Evolutionary conservation across 1,284 basidiomycete genomes (phyloP).

Genomic region (Farysia itapuensis): DNA sequence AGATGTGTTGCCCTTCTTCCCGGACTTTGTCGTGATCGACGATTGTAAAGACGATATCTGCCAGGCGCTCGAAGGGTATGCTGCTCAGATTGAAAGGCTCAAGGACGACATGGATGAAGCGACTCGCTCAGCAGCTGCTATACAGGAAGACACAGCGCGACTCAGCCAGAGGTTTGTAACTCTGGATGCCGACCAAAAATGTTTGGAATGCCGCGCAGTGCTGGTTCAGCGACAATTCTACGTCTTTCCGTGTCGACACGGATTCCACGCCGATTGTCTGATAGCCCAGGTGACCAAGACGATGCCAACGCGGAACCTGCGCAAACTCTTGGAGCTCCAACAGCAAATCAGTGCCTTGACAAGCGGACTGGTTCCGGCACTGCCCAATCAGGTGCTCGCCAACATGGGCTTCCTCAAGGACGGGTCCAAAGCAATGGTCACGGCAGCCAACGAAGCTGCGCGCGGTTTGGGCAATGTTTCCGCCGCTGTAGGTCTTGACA

Average conservation of each 20-base stretch:
- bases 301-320: conserved; percentile 46
- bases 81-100: conserved; percentile 82
- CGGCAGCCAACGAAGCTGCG: conserved; percentile 16
- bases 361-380: conserved; percentile 22
- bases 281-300: conserved; percentile 53
- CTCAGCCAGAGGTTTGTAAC: conserved; percentile 90
- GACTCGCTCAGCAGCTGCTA: conserved; percentile 84
- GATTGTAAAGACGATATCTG: conserved; percentile 99
- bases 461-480: conserved; percentile 26
- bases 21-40: conserved; percentile 98
- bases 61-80: conserved; percentile 89
- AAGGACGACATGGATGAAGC: conserved; percentile 96
- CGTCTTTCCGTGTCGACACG: conserved; percentile 95
- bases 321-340: conserved; percentile 53
- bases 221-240: conserved; percentile 90
- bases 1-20: conserved; percentile 98
- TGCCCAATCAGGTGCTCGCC: conserved; percentile 19
- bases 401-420: conserved; percentile 32
- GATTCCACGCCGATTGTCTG: conserved; percentile 64
- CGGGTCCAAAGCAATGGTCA: conserved; percentile 17
- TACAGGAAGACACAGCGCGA: conserved; percentile 84
- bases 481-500: conserved; percentile 41
- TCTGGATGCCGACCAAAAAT: conserved; percentile 83
- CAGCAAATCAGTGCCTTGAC: conserved; percentile 33
- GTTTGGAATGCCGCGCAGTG: conserved; percentile 74